Evolutionary conservation across 164 flowering plant genomes (phyloP), one percentile per base, ranked within the genome.

Genomic region (Aristolochia californica): DNA sequence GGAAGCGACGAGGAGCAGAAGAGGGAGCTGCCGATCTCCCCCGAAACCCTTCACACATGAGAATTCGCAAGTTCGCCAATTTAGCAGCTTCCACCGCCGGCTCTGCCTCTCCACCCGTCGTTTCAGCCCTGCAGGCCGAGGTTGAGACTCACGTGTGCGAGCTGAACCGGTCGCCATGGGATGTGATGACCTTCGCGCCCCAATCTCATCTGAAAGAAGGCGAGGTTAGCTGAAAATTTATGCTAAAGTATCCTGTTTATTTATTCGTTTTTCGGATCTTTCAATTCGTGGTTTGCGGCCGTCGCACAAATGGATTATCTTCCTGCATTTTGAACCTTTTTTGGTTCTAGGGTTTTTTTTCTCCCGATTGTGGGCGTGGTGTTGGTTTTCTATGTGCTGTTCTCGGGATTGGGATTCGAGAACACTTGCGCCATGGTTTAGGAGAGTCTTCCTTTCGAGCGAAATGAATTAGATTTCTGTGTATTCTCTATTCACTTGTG

Each of bases 151-250:
- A 58, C 63, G 70, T 75, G 44, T 79, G 83, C 66, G 62, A 75
- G 74, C 75, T 79, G 47, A 82, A 79, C 68, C 76, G 70, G 68
- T 77, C 83, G 18, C 82, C 80, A 5, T 82, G 87, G 87, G 87
- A 82, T 71, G 81, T 78, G 61, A 67, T 75, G 50, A 21, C 76
- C 13, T 64, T 74, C 70, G 5, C 62, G 43, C 56, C 53, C 40
- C 63, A 68, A 51, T 52, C 57, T 5, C 45, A 43, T 25, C 13
- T 43, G 27, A 18, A 59, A 13, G 56, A 52, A 17, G 56, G 2
- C 28, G 45, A 61, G 65, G 70, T 66, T 30, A 55, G 61, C 48
- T 9, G 9, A 28, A 28, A 28, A 3, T 28, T 28, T 28, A 28
- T 7, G 10, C 40, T 8, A 12, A 34, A 34, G 40, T 5, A 34